Base-by-base conservation (phyloP, 495 filamentous ascomycete species). In the Antarctomyces pellizariae region DNA sequence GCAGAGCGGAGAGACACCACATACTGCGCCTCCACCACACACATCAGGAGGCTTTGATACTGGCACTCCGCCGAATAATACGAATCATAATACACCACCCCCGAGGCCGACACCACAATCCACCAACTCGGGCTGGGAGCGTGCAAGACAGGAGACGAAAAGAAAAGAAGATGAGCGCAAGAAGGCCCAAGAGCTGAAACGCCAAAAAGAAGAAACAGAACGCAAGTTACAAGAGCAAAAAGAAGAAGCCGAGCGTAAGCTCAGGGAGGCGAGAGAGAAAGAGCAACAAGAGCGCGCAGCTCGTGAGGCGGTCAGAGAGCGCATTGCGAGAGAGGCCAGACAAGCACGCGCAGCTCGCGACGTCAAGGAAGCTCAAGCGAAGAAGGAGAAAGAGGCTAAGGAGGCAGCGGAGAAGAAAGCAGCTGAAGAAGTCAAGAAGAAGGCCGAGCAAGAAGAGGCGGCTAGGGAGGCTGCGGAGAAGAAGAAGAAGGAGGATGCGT, bases 81-180 rank as follows among this genome's bases (percentile, higher is more conserved):
- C n/a, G n/a, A n/a, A n/a, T n/a, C n/a, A n/a, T n/a, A n/a, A n/a
- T n/a, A 24, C 8, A 5, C 16, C 32, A 31, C 32, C 33, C 17
- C 10, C 35, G 13, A 26, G 16, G 12, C 21, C 33, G 28, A 22
- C 45, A 24, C 13, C 31, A 28, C 33, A 46, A 31, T 16, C 38
- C 45, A 24, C 48, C 40, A 13, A 62, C 54, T 31, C 59, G 54
- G 57, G 59, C 5, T 75, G 71, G 69, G 70, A 79, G 37, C 72
- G 59, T 34, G 75, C 68, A 2, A 52, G 65, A 29, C 73, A 80
- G 42, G 76, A 83, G 35, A 67, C 62, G 24, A 49, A 58, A 18
- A 56, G 54, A 25, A 56, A 56, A 25, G 66, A 68, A 31, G 67
- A 73, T 29, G 67, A 68, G 36, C 53, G 58, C 7, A 71, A 69